Conservation (phyloP, 2,329 filamentous ascomycete genomes). For the Helotiales sp. region DNA sequence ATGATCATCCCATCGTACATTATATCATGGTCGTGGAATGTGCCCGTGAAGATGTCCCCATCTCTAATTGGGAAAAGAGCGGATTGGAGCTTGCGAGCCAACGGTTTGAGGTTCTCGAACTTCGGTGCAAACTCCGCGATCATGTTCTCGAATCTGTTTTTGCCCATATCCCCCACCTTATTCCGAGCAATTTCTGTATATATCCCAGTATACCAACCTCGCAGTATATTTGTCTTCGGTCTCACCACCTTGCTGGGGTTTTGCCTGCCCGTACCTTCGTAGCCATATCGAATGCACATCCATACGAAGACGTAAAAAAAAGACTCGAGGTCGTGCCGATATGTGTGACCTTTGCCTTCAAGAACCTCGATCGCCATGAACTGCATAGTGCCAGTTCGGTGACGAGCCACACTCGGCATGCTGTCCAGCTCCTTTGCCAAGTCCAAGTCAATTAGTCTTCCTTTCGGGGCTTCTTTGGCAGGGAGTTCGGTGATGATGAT, state of each 20-base stretch:
- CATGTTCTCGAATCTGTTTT: constrained; percentile 28
- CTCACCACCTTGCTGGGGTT: no score
- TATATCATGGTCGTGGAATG: no score
- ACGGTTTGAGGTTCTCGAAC: constrained; percentile 20
- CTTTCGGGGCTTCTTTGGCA: constrained; percentile 23
- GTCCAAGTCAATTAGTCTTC: constrained; percentile 31
- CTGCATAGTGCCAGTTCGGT: constrained; percentile 28
- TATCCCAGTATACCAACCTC: constrained; percentile 38
- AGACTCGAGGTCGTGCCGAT: constrained; percentile 44
- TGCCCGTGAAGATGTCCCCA: constrained; percentile 21
- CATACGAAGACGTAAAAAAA: constrained; percentile 44
- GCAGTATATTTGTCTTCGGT: constrained; percentile 14
- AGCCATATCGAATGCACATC: constrained; percentile 36
- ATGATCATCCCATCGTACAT: no score
- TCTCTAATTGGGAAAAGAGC: constrained; percentile 39
- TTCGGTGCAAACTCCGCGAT: constrained; percentile 26
- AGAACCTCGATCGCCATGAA: constrained; percentile 30
- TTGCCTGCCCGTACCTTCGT: neutral
- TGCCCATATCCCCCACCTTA: constrained; percentile 25
- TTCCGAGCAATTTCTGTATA: constrained; percentile 35
- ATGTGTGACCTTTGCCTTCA: constrained; percentile 30
- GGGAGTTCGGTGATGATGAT: constrained; percentile 44
- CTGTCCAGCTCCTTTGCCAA: constrained; percentile 29
- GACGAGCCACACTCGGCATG: constrained; percentile 26
- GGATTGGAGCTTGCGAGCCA: constrained; percentile 28